Percentiles rank a stretch among this genome's conserved stretches.
These are phyloP conservation scores for Tylopilus balloui DNA, from an alignment of 768 basidiomycete genomes.

Conservation along the genomic window DNA sequence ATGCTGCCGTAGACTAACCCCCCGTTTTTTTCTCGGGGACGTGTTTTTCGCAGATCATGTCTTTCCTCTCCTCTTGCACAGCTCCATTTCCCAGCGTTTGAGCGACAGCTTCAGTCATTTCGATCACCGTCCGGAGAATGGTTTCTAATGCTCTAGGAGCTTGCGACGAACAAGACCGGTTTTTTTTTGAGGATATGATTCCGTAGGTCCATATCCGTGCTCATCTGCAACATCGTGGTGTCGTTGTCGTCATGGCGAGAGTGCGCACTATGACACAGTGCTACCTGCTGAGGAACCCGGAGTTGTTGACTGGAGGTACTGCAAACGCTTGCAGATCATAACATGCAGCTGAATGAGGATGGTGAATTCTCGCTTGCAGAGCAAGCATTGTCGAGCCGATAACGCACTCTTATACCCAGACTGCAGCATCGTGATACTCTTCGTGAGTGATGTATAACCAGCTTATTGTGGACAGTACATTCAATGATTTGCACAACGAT, in stretches of 20 bases:
- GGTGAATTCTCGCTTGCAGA: not conserved
- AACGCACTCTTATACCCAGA: too few relatives aligned
- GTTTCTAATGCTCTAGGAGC: constrained; percentile 51
- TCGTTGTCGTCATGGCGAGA: not conserved
- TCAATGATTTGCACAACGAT: constrained; percentile 20
- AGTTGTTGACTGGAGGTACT: too few relatives aligned
- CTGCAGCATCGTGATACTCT: not conserved
- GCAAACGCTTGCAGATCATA: not conserved
- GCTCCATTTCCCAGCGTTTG: not conserved
- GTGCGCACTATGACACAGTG: too few relatives aligned
- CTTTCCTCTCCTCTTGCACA: constrained; percentile 12
- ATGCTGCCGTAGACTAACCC: not conserved
- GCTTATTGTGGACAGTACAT: not conserved
- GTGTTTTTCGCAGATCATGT: constrained; percentile 26
- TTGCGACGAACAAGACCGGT: constrained; percentile 49
- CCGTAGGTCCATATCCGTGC: constrained; percentile 41
- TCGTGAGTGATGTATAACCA: not conserved
- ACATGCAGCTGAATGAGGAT: not conserved
- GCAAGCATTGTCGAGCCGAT: not conserved
- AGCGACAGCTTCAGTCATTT: constrained; percentile 49
- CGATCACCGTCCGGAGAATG: constrained; percentile 57
- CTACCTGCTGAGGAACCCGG: not conserved
- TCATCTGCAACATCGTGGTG: not conserved
- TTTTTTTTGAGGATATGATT: constrained; percentile 56
- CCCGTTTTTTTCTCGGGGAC: too few relatives aligned